Conservation (phyloP, 2,329 filamentous ascomycete genomes). For the Neophaeococcomyces aloes region DNA sequence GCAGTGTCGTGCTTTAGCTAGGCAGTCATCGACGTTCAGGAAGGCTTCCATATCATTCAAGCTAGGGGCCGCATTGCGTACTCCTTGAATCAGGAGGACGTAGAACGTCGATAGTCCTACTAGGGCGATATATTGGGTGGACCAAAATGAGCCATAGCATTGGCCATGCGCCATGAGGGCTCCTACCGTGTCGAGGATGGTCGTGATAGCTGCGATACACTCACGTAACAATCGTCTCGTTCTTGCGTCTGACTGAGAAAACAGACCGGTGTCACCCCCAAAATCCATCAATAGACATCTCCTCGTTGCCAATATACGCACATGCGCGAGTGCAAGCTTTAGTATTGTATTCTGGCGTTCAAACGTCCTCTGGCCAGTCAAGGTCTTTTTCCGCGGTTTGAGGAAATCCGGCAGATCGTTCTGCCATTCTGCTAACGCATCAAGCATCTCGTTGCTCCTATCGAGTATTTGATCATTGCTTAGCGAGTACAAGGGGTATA, state of each 20-base stretch:
- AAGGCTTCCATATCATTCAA: slow-evolving; percentile 8
- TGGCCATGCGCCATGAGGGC: slow-evolving; percentile 18
- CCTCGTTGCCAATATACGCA: slow-evolving; percentile 23
- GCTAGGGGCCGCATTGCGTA: slow-evolving; percentile 11
- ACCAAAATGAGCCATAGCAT: slow-evolving; percentile 24
- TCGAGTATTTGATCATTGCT: slow-evolving; percentile 18
- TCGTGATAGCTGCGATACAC: slow-evolving; percentile 20
- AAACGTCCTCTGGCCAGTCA: slow-evolving; percentile 21
- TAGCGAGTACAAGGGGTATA: slow-evolving; percentile 21
- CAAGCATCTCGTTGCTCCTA: slow-evolving; percentile 17
- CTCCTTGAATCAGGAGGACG: slow-evolving; percentile 18
- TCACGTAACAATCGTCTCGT: slow-evolving; percentile 16
- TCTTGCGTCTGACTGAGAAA: slow-evolving; percentile 9
- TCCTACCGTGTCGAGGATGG: slow-evolving; percentile 17
- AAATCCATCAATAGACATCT: slow-evolving; percentile 21
- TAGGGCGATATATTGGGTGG: slow-evolving; percentile 22
- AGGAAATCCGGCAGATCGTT: slow-evolving; percentile 21
- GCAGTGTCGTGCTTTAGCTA: slow-evolving; percentile 16
- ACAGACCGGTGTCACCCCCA: slow-evolving; percentile 8
- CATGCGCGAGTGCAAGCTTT: slow-evolving; percentile 23
- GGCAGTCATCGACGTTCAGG: slow-evolving; percentile 10
- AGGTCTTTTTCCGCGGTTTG: slow-evolving; percentile 21
- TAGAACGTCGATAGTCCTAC: slow-evolving; percentile 20
- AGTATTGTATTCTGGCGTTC: slow-evolving; percentile 23
- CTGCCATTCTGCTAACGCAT: slow-evolving; percentile 19